A percentile compares a stretch with the other conserved stretches of the same genome.
Conservation (phyloP, 129 eudicot species). For the Scalesia atractyloides region DNA sequence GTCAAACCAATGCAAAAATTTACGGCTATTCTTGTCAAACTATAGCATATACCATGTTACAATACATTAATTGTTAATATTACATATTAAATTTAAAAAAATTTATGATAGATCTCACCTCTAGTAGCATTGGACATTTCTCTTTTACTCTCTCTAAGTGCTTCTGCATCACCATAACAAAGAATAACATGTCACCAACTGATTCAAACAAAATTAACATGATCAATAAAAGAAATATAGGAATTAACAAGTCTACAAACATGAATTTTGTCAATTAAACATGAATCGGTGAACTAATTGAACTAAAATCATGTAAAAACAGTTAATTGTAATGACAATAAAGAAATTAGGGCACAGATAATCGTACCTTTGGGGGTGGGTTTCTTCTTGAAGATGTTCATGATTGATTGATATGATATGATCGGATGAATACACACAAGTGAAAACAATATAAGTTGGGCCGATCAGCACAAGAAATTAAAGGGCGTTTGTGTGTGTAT, state of each 20-base stretch:
- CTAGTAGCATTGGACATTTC: constrained; percentile 95
- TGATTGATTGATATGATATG: constrained; percentile 35
- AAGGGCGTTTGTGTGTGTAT: neutral
- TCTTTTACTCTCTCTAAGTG: constrained; percentile 86
- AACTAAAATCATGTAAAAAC: constrained; percentile 9
- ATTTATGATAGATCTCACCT: constrained; percentile 44
- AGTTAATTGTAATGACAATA: constrained; percentile 3
- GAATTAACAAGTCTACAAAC: neutral
- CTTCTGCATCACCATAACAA: constrained; percentile 57
- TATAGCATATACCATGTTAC: neutral
- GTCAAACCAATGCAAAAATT: neutral
- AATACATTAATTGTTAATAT: neutral
- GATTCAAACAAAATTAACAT: neutral
- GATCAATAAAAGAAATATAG: neutral
- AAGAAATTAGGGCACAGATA: constrained; percentile 33
- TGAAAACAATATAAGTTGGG: constrained; percentile 14
- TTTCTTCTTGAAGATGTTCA: constrained; percentile 86
- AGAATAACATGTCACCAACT: neutral
- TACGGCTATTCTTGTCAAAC: neutral
- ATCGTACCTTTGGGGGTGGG: constrained; percentile 83
- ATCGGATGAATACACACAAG: constrained; percentile 3
- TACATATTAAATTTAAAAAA: neutral
- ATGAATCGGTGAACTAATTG: constrained; percentile 10
- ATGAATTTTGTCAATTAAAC: neutral
- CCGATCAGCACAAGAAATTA: neutral